phyloP scores from a whole-genome alignment of 768 basidiomycete species.

The Lactifluus hygrophoroides region DNA sequence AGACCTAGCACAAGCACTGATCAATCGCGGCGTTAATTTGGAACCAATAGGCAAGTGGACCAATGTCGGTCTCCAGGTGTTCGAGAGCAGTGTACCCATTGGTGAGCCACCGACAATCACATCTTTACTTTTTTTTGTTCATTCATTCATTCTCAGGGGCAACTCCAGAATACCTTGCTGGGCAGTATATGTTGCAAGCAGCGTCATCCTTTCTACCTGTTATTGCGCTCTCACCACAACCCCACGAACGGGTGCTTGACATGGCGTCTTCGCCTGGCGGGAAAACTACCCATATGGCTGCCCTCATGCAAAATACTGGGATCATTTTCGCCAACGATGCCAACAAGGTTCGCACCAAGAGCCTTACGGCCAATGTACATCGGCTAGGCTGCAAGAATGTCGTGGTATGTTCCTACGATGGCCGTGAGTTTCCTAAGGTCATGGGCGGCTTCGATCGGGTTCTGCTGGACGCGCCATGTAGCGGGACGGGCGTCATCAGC shows the following conservation, averaged over 20 bases:
- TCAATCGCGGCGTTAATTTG: constrained; percentile 94
- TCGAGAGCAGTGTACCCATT: constrained; percentile 92
- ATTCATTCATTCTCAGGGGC: constrained; percentile 45
- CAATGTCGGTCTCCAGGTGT: constrained; percentile 97
- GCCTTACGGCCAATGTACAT: constrained; percentile 93
- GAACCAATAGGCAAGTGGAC: constrained; percentile 99
- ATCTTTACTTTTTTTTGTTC: neutral
- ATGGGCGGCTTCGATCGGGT: constrained; percentile 99
- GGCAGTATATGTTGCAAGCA: constrained; percentile 99
- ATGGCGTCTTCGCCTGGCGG: constrained; percentile 99
- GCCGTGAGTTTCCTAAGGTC: constrained; percentile 95
- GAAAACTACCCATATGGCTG: constrained; percentile 96
- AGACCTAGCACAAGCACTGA: constrained; percentile 87
- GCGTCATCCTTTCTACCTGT: constrained; percentile 99
- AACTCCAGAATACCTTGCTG: constrained; percentile 97
- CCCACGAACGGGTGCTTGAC: constrained; percentile 88
- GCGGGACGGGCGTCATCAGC: constrained; percentile 95
- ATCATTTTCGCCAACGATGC: constrained; percentile 95
- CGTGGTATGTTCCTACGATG: constrained; percentile 93
- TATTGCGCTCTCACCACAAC: constrained; percentile 88
- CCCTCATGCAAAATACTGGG: constrained; percentile 96
- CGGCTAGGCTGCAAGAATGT: constrained; percentile 98
- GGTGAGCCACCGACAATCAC: constrained; percentile 36
- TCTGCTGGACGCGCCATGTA: constrained; percentile 92
- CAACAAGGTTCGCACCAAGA: constrained; percentile 91